Percentiles rank a stretch among this genome's conserved stretches.
These are phyloP conservation scores for Buxus sempervirens DNA, from an alignment of 164 flowering plant species.

Conservation along the genomic window DNA sequence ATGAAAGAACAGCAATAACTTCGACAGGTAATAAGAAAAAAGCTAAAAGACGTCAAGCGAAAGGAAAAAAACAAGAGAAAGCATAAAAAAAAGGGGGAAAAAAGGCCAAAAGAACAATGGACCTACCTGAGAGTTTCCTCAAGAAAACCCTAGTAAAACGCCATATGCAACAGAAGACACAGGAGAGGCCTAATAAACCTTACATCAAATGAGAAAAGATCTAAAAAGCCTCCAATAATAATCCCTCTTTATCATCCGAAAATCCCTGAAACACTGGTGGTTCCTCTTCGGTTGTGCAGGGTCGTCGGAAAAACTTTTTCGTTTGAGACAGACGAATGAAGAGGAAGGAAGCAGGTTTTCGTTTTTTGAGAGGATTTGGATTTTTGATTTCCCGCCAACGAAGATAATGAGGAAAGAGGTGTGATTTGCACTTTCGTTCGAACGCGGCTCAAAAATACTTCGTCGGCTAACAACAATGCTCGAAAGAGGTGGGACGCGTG, in stretches of 20 bases:
- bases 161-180: background rate
- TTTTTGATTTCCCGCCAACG: no score
- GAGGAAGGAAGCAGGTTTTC: no score
- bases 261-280: background rate
- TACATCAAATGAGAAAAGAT: slow-evolving; percentile 9
- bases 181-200: no score
- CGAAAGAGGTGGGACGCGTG: no score
- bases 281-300: slow-evolving; percentile 7
- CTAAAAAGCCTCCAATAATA: slow-evolving; percentile 5
- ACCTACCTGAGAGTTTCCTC: slow-evolving; percentile 13
- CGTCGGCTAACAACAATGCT: no score
- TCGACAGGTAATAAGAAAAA: background rate
- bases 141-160: slow-evolving; percentile 21
- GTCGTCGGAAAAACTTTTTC: no score
- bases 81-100: background rate
- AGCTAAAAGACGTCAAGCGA: background rate
- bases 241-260: background rate
- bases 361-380: no score
- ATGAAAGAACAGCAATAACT: background rate
- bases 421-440: no score
- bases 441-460: no score
- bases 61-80: background rate
- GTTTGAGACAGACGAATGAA: no score
- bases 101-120: slow-evolving; percentile 13
- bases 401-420: no score